Conservation (phyloP, 1,284 basidiomycete genomes). For the Tilletia walkeri region DNA sequence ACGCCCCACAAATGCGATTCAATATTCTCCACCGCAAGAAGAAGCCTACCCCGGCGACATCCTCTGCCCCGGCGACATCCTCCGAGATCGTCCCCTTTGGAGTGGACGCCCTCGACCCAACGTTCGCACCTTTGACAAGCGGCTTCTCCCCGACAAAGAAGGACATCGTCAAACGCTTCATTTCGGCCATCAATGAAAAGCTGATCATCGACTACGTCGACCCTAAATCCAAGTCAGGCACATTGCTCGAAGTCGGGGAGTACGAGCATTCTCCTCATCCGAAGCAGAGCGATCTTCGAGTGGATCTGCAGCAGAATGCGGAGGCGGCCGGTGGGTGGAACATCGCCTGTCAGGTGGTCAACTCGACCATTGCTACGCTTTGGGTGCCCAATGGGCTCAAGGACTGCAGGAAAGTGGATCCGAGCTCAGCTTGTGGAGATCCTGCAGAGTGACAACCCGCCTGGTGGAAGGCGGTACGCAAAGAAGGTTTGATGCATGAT, state of each 20-base stretch:
- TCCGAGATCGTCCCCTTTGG: neutral
- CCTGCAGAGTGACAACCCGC: neutral
- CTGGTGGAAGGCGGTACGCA: neutral
- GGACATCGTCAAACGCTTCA: constrained; percentile 4
- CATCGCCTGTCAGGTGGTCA: constrained; percentile 1
- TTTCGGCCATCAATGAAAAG: neutral
- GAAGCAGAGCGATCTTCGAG: neutral
- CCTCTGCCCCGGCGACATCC: neutral
- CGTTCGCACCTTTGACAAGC: neutral
- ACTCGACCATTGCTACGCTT: constrained; percentile 10
- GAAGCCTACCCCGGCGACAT: neutral
- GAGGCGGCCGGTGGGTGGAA: constrained; percentile 1
- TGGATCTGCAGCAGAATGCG: constrained; percentile 3
- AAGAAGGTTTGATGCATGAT: neutral
- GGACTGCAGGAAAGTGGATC: neutral
- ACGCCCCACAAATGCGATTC: too few relatives aligned
- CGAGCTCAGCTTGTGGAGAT: neutral
- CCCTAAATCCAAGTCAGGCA: neutral
- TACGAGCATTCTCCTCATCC: neutral
- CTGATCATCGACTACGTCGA: neutral
- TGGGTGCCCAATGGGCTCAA: constrained; percentile 4
- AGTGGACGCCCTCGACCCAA: neutral
- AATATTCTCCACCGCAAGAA: too few relatives aligned
- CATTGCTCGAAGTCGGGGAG: constrained; percentile 1
- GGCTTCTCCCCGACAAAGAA: constrained; percentile 1